phyloP scores from a whole-genome alignment of 108 stramenopile species.

The Parietichytrium sp. region DNA sequence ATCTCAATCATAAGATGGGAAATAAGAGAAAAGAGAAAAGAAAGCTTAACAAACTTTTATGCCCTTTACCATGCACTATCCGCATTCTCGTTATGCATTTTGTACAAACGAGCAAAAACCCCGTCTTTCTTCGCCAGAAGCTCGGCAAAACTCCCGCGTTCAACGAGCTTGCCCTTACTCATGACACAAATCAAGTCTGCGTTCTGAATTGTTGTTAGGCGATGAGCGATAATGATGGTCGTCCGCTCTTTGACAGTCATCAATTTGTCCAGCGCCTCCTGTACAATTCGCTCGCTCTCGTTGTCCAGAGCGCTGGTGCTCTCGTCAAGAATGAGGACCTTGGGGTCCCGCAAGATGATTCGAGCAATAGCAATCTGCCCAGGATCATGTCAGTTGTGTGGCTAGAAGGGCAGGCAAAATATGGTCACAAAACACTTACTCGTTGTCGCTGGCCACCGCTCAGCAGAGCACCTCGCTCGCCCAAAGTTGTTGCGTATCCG shows the following conservation, averaged over 20 bases:
- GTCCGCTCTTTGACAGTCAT: conserved; percentile 58
- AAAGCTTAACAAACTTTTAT: too few relatives aligned
- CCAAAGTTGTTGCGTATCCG: conserved; percentile 70
- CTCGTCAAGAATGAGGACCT: conserved; percentile 81
- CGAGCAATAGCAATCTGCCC: conserved; percentile 84
- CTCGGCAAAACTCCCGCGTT: conserved; percentile 76
- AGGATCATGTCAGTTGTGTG: too few relatives aligned
- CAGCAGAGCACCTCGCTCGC: conserved; percentile 81
- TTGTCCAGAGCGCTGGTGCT: conserved; percentile 77
- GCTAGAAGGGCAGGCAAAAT: too few relatives aligned
- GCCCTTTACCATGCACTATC: too few relatives aligned
- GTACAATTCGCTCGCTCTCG: conserved; percentile 75
- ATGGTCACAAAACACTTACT: too few relatives aligned
- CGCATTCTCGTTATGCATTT: conserved; percentile 43
- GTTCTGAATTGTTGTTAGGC: conserved; percentile 35
- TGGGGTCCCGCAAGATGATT: conserved; percentile 75
- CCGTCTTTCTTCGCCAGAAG: conserved; percentile 65
- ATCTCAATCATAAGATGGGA: too few relatives aligned
- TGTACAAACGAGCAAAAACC: conserved; percentile 56
- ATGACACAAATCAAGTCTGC: conserved; percentile 66
- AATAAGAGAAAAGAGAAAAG: too few relatives aligned
- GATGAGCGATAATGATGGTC: conserved; percentile 56
- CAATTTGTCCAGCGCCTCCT: conserved; percentile 75
- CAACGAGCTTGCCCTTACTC: conserved; percentile 66
- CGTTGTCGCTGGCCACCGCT: conserved; percentile 91